Evolutionary conservation across 2,329 filamentous ascomycete genomes (phyloP).

Genomic region (Escovopsis sp.): DNA sequence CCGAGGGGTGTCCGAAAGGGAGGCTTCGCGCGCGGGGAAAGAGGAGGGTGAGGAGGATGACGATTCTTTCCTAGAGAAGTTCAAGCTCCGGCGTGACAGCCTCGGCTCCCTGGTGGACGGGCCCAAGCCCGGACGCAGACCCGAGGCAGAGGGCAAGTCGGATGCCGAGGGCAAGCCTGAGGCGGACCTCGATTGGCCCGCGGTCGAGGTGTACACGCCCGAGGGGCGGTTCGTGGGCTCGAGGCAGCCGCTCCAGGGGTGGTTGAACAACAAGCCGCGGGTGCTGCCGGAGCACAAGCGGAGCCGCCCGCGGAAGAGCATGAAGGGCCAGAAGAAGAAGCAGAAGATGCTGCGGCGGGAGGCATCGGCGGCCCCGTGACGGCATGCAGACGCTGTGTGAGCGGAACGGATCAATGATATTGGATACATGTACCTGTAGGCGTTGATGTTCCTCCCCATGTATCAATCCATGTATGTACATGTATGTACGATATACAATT

Average conservation of each 20-base stretch:
- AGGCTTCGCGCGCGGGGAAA: background rate
- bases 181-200: slow-evolving; percentile 40
- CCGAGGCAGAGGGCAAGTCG: background rate
- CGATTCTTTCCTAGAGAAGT: slow-evolving; percentile 15
- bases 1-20: too few species aligned
- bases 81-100: slow-evolving; percentile 12
- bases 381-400: background rate
- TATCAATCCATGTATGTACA: too few species aligned
- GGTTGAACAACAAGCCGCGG: slow-evolving; percentile 44
- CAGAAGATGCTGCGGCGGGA: slow-evolving; percentile 16
- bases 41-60: background rate
- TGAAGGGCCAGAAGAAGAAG: slow-evolving; percentile 44
- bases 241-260: slow-evolving; percentile 57
- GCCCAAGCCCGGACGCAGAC: slow-evolving; percentile 3
- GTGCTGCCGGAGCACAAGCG: slow-evolving; percentile 33
- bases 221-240: slow-evolving; percentile 64
- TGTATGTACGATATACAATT: too few species aligned
- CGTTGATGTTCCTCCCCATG: too few species aligned
- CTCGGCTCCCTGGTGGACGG: background rate
- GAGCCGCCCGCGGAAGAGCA: slow-evolving; percentile 50
- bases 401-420: too few species aligned
- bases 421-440: background rate
- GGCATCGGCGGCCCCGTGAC: slow-evolving; percentile 1
- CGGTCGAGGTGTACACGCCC: slow-evolving; percentile 74
- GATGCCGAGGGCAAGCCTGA: background rate